These are phyloP conservation scores for Coniophora puteana DNA, from an alignment of 1,284 basidiomycete genomes.

Conservation along the genomic window DNA sequence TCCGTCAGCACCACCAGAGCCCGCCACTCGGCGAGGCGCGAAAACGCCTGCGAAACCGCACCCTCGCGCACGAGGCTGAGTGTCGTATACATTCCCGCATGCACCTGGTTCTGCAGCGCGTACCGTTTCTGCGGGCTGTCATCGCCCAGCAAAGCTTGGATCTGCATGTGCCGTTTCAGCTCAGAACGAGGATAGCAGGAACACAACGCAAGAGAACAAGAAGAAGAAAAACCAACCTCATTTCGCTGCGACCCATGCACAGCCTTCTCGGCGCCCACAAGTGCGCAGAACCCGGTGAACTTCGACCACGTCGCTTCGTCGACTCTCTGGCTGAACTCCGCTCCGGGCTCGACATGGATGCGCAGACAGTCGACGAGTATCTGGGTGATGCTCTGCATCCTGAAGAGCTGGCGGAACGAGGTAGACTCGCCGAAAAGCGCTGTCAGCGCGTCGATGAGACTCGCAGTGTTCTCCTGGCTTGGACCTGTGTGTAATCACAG, in stretches of 20 bases:
- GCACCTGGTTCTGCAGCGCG: too few species aligned
- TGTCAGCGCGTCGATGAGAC: conserved; percentile 67
- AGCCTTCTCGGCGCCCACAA: conserved; percentile 65
- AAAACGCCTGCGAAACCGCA: conserved; percentile 55
- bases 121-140: too few species aligned
- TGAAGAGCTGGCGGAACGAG: conserved; percentile 67
- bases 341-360: too few species aligned
- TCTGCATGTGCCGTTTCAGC: too few species aligned
- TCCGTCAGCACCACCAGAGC: conserved; percentile 63
- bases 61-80: conserved; percentile 37
- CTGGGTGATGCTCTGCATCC: conserved; percentile 62
- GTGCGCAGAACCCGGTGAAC: conserved; percentile 62
- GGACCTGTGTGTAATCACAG: conserved; percentile 15
- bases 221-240: conserved; percentile 62
- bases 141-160: too few species aligned
- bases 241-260: conserved; percentile 55
- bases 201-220: too few species aligned
- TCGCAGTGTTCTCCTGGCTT: conserved; percentile 16
- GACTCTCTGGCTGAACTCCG: too few species aligned
- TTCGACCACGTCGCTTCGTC: too few species aligned
- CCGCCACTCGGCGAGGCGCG: conserved; percentile 67
- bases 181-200: too few species aligned
- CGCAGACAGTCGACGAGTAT: conserved; percentile 64
- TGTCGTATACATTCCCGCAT: too few species aligned
- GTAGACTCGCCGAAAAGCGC: conserved; percentile 54